Evolutionary conservation across 1,284 basidiomycete genomes (phyloP).

Genomic region (Leccinum huronense): DNA sequence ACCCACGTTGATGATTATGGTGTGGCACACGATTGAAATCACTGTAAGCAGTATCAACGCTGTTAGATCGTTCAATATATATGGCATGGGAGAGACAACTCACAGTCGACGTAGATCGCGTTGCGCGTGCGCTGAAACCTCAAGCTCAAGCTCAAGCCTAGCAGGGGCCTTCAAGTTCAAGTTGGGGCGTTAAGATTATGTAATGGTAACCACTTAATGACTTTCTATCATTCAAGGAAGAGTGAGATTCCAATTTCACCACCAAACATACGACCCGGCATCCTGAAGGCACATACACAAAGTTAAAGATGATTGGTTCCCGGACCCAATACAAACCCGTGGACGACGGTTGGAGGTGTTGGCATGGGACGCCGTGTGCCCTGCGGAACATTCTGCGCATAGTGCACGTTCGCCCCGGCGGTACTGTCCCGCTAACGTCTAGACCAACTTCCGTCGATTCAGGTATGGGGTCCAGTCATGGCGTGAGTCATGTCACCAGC

Average conservation of each 20-base stretch:
- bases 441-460: not conserved
- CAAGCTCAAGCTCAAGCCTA: not conserved
- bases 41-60: slow-evolving; percentile 2
- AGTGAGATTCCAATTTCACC: not conserved
- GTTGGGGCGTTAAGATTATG: not conserved
- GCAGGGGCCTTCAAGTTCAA: not conserved
- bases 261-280: not conserved
- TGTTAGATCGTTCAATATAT: slow-evolving; percentile 2
- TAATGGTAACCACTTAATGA: not conserved
- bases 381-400: not conserved
- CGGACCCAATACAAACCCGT: not conserved
- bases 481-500: not conserved
- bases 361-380: not conserved
- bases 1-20: not conserved
- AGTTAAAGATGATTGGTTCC: not conserved
- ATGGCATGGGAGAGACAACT: slow-evolving; percentile 4
- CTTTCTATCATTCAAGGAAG: not conserved
- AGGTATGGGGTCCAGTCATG: not conserved
- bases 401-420: not conserved
- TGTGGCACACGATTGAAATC: slow-evolving; percentile 1
- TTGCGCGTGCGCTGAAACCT: not conserved
- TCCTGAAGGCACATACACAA: not conserved
- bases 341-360: not conserved
- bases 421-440: not conserved
- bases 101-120: slow-evolving; percentile 13